Evolutionary conservation across 2,329 filamentous ascomycete genomes (phyloP).

Genomic region (Exophiala mesophila): DNA sequence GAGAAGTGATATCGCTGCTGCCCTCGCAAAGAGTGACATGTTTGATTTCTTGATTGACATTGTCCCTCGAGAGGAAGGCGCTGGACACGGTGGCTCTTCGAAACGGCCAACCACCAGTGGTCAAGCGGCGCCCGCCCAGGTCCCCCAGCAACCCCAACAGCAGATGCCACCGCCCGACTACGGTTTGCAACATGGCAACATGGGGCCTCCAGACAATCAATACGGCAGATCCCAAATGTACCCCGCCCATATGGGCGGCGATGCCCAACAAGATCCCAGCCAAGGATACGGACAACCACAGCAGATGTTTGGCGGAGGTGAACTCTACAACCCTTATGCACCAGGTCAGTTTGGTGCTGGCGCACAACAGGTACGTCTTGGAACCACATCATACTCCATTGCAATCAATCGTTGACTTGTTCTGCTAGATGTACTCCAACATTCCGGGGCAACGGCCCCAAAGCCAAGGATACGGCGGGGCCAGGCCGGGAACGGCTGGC

Average conservation of each 20-base stretch:
- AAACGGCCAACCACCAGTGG: slow-evolving; percentile 46
- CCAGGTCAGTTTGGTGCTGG: slow-evolving; percentile 56
- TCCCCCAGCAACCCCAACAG: slow-evolving; percentile 48
- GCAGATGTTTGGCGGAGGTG: slow-evolving; percentile 67
- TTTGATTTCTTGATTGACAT: slow-evolving; percentile 99
- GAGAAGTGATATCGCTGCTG: slow-evolving; percentile 92
- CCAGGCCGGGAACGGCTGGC: slow-evolving; percentile 22
- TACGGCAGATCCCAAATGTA: slow-evolving; percentile 84
- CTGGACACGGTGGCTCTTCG: slow-evolving; percentile 55
- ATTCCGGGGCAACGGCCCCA: slow-evolving; percentile 24
- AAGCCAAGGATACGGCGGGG: slow-evolving; percentile 26
- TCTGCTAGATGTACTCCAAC: slow-evolving; percentile 23
- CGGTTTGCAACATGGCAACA: slow-evolving; percentile 57
- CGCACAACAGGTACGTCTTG: slow-evolving; percentile 65
- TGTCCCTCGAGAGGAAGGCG: slow-evolving; percentile 89
- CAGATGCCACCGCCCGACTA: slow-evolving; percentile 52
- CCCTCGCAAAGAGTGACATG: slow-evolving; percentile 96
- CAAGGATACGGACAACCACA: slow-evolving; percentile 68
- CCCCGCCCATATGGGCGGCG: slow-evolving; percentile 58
- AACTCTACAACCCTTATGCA: slow-evolving; percentile 73
- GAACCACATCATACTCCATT: slow-evolving; percentile 3
- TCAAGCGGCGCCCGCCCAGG: slow-evolving; percentile 34
- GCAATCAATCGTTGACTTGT: slow-evolving; percentile 3
- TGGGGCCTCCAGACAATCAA: slow-evolving; percentile 65
- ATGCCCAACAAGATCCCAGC: slow-evolving; percentile 59